phyloP scores from a whole-genome alignment of 345 rosid species.

The Salix arbutifolia region DNA sequence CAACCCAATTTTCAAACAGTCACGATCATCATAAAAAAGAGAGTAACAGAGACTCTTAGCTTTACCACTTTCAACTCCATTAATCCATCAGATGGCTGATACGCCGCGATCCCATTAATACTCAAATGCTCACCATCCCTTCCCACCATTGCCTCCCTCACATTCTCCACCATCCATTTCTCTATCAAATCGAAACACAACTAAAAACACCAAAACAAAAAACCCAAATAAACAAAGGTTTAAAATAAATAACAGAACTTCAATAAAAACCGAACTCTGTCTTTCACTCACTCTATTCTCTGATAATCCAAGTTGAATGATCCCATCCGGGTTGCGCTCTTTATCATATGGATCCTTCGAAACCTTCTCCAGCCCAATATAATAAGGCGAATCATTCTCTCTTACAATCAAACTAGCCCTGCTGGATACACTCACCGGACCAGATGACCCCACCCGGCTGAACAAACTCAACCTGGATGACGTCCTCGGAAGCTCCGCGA shows the following conservation, averaged over 20 bases:
- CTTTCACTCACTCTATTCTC: constrained; percentile 59
- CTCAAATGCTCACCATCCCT: constrained; percentile 38
- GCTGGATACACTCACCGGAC: constrained; percentile 50
- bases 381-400: constrained; percentile 62
- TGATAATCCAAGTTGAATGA: constrained; percentile 81
- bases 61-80: constrained; percentile 75
- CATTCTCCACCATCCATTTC: constrained; percentile 69
- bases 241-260: background rate
- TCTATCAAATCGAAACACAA: constrained; percentile 85
- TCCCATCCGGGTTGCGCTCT: constrained; percentile 47
- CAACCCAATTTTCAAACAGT: background rate
- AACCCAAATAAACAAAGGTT: background rate
- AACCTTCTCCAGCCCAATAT: constrained; percentile 60
- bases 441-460: constrained; percentile 45
- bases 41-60: background rate
- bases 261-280: too few species aligned
- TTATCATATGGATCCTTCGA: constrained; percentile 57
- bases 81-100: constrained; percentile 71
- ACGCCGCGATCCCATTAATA: constrained; percentile 60
- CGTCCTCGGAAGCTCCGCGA: constrained; percentile 47
- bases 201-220: constrained; percentile 28
- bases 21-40: background rate
- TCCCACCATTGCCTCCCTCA: constrained; percentile 39
- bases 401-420: constrained; percentile 55
- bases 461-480: constrained; percentile 49